These are phyloP conservation scores for Mrakia gelida DNA, from an alignment of 768 basidiomycete species.

Conservation along the genomic window DNA sequence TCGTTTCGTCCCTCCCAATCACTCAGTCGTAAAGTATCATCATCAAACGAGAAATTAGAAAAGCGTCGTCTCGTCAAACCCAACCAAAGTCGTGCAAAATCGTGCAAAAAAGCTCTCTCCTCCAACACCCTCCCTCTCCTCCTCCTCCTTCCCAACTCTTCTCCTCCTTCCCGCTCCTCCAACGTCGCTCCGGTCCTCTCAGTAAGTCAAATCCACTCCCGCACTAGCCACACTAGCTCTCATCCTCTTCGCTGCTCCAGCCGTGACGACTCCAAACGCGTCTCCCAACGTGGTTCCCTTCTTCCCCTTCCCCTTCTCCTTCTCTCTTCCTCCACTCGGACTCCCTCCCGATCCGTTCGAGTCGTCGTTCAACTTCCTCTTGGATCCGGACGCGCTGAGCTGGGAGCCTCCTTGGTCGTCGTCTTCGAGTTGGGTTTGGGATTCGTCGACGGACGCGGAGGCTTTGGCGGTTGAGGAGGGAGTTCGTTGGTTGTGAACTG, in stretches of 20 bases:
- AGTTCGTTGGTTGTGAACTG: background rate
- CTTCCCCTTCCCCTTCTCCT: background rate
- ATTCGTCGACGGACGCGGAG: background rate
- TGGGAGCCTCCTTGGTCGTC: background rate
- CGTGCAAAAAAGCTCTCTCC: background rate
- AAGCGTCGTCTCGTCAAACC: too few relatives aligned
- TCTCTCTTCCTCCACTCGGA: background rate
- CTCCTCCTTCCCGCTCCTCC: background rate
- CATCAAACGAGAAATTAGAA: too few relatives aligned
- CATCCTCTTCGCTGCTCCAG: background rate
- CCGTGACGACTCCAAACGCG: background rate
- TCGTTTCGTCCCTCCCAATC: too few relatives aligned
- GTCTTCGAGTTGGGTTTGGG: background rate
- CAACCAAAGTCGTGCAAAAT: too few relatives aligned
- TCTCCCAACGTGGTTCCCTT: background rate
- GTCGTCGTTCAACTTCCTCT: background rate
- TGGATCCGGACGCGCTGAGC: background rate
- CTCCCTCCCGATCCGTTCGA: background rate
- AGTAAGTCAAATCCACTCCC: constrained; percentile 6
- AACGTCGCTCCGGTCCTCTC: background rate
- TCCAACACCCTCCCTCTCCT: background rate
- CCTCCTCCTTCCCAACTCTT: background rate
- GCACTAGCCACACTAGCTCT: background rate
- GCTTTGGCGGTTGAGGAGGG: background rate
- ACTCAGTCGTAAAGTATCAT: too few relatives aligned